A percentile compares a stretch with the other conserved stretches of the same genome.
Conservation (phyloP, 176 grass and related monocot genomes). For the Aegilops umbellulata region DNA sequence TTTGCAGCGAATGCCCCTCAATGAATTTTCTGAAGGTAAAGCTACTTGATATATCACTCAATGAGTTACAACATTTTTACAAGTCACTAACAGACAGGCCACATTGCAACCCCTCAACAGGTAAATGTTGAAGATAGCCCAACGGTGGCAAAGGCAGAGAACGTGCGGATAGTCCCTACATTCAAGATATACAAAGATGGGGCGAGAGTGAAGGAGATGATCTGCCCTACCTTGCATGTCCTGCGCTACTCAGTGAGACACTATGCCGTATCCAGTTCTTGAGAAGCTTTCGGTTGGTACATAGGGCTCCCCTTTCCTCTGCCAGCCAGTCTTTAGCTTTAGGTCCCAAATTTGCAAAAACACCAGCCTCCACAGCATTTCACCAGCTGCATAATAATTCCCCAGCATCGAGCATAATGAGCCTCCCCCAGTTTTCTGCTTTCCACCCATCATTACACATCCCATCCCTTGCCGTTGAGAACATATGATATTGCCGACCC, state of each 20-base stretch:
- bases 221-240: conserved; percentile 84
- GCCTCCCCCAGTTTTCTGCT: conserved; percentile 32
- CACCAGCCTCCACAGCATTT: conserved; percentile 35
- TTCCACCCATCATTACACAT: conserved; percentile 7
- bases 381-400: conserved; percentile 58
- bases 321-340: conserved; percentile 4
- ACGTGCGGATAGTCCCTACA: conserved; percentile 73
- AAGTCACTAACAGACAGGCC: not conserved
- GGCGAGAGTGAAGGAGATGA: conserved; percentile 87
- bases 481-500: conserved; percentile 16
- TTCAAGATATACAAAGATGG: conserved; percentile 99
- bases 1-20: conserved; percentile 77
- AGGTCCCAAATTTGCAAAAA: conserved; percentile 31
- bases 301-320: conserved; percentile 15
- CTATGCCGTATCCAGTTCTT: conserved; percentile 63
- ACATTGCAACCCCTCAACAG: conserved; percentile 29
- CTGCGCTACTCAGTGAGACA: conserved; percentile 85
- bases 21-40: conserved; percentile 91
- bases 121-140: conserved; percentile 73
- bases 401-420: conserved; percentile 36
- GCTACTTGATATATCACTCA: conserved; percentile 11
- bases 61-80: not conserved
- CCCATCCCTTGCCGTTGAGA: conserved; percentile 32
- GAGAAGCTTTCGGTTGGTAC: conserved; percentile 17
- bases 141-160: conserved; percentile 68